Evolutionary conservation across 345 rosid species (phyloP).

Genomic region (Moricandia moricandioides): DNA sequence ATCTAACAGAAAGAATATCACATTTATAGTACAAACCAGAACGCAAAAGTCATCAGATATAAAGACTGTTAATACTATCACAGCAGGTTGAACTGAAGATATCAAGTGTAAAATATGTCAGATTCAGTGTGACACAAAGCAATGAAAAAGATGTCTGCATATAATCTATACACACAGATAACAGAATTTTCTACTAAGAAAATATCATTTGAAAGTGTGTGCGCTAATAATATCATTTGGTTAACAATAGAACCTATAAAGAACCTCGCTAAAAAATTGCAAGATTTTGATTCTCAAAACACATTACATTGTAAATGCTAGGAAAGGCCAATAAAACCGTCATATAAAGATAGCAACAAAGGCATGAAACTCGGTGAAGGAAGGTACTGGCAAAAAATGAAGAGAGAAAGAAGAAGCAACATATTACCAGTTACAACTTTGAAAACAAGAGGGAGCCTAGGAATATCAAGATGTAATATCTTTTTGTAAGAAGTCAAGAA

Average conservation of each 20-base stretch:
- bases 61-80: conserved; percentile 17
- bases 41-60: background rate
- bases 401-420: conserved; percentile 7
- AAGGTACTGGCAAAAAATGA: conserved; percentile 6
- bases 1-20: background rate
- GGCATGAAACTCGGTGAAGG: background rate
- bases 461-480: conserved; percentile 4
- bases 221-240: background rate
- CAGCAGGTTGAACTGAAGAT: conserved; percentile 6
- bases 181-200: background rate
- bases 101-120: background rate
- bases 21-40: background rate
- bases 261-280: conserved; percentile 5
- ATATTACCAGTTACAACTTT: background rate
- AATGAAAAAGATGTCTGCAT: conserved; percentile 23
- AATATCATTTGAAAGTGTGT: conserved; percentile 16
- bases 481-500: background rate
- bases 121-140: conserved; percentile 4
- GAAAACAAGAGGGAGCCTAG: background rate
- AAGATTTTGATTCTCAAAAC: background rate
- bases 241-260: background rate
- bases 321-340: background rate
- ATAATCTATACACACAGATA: conserved; percentile 5
- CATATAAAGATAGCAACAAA: background rate
- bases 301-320: background rate